These are phyloP conservation scores for Ophiostoma triangulosporum DNA, from an alignment of 2,329 filamentous ascomycete genomes.

Conservation along the genomic window DNA sequence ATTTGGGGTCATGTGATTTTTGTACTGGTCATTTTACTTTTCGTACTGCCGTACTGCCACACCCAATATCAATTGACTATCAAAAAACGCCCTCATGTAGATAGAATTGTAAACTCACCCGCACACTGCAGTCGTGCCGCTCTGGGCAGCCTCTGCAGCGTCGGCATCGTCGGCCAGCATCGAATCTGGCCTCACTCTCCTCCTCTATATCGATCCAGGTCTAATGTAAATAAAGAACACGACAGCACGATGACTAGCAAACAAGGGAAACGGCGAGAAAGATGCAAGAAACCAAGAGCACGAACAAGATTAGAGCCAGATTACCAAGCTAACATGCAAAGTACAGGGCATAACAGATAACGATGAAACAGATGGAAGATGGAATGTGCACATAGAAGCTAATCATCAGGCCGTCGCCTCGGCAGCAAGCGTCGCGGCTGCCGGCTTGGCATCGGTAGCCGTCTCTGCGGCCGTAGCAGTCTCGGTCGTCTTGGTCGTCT, in stretches of 20 bases:
- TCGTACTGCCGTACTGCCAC: no score
- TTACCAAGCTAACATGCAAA: background rate
- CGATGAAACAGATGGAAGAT: background rate
- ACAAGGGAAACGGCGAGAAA: background rate
- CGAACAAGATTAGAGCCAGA: background rate
- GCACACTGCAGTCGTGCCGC: no score
- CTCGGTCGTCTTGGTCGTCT: background rate
- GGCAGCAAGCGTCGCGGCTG: background rate
- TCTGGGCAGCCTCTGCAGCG: no score
- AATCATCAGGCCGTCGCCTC: background rate
- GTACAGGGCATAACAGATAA: background rate
- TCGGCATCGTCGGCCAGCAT: no score
- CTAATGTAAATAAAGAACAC: constrained; percentile 1
- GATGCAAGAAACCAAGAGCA: background rate
- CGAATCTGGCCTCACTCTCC: no score
- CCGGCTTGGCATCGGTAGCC: background rate
- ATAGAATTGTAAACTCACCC: no score
- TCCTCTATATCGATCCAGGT: constrained; percentile 7
- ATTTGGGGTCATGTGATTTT: no score
- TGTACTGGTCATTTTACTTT: no score
- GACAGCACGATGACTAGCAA: background rate
- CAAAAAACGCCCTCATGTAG: no score
- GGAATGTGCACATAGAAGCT: background rate
- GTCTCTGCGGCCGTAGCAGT: background rate
- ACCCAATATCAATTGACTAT: no score